Percentiles rank a stretch among this genome's conserved stretches.
These are phyloP conservation scores for Bolboschoenoplectus hybrid DNA, from an alignment of 202 grass and related monocot species.

Conservation along the genomic window DNA sequence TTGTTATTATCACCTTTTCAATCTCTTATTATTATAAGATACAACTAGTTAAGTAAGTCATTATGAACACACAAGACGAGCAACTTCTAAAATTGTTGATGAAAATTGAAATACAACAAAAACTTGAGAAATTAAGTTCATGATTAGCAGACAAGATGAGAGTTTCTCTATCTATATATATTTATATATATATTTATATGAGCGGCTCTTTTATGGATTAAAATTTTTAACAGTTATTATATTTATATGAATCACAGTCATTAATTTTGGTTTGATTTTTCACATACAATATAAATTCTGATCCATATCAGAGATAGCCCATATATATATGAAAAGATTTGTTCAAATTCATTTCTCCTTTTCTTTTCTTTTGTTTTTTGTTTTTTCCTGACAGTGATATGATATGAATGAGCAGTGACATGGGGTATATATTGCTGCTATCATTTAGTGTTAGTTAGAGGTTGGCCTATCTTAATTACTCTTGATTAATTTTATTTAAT, in stretches of 20 bases:
- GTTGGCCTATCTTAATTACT: background rate
- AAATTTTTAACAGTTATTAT: too few species aligned
- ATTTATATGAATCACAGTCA: too few species aligned
- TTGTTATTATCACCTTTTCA: background rate
- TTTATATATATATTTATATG: too few species aligned
- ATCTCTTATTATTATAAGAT: slow-evolving; percentile 13
- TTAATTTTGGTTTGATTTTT: too few species aligned
- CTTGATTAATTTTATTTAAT: background rate
- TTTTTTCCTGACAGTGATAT: background rate
- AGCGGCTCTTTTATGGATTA: too few species aligned
- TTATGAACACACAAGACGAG: background rate
- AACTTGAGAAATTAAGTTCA: background rate
- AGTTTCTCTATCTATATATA: background rate
- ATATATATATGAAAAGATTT: background rate
- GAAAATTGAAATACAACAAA: background rate
- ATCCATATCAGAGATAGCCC: too few species aligned
- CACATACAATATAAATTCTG: too few species aligned
- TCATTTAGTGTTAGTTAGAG: slow-evolving; percentile 31
- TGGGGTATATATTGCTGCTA: slow-evolving; percentile 21
- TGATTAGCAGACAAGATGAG: background rate
- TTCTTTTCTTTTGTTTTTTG: too few species aligned
- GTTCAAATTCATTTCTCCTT: background rate
- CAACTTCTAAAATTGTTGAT: background rate
- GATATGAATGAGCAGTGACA: slow-evolving; percentile 13
- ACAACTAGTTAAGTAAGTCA: background rate